Percentiles rank a stretch among this genome's conserved stretches.
phyloP scores from a whole-genome alignment of 192 early-diverging fungal species.

The Spinellus fusiger region DNA sequence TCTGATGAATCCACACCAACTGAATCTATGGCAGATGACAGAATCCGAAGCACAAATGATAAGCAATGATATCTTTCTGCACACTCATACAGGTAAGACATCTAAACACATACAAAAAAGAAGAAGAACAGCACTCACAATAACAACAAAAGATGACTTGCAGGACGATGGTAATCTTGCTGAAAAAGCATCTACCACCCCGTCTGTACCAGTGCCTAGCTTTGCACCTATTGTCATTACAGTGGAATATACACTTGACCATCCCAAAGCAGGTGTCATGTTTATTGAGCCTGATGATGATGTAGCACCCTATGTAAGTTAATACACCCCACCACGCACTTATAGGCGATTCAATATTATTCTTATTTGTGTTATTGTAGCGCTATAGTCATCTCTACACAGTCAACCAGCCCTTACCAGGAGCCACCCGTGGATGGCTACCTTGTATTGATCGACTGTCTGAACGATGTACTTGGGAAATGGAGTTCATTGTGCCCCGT shows the following conservation, averaged over 20 bases:
- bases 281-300: constrained; percentile 52
- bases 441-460: constrained; percentile 68
- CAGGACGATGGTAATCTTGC: not conserved
- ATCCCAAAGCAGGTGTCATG: constrained; percentile 46
- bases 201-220: constrained; percentile 29
- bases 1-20: too few species aligned
- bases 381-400: constrained; percentile 56
- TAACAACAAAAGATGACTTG: not conserved
- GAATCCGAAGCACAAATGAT: constrained; percentile 4
- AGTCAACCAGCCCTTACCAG: constrained; percentile 58
- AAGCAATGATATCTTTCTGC: not conserved
- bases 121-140: not conserved
- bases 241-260: constrained; percentile 45
- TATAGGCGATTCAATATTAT: not conserved
- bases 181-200: constrained; percentile 20
- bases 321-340: not conserved
- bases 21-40: constrained; percentile 13
- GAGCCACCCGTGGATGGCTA: constrained; percentile 67
- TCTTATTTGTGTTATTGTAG: constrained; percentile 17
- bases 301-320: constrained; percentile 48
- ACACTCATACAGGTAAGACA: constrained; percentile 19
- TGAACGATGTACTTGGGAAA: constrained; percentile 74
- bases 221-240: constrained; percentile 41
- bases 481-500: constrained; percentile 64
- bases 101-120: constrained; percentile 17